Base-by-base conservation (phyloP, 495 filamentous ascomycete species). In the Xylaria flabelliformis region DNA sequence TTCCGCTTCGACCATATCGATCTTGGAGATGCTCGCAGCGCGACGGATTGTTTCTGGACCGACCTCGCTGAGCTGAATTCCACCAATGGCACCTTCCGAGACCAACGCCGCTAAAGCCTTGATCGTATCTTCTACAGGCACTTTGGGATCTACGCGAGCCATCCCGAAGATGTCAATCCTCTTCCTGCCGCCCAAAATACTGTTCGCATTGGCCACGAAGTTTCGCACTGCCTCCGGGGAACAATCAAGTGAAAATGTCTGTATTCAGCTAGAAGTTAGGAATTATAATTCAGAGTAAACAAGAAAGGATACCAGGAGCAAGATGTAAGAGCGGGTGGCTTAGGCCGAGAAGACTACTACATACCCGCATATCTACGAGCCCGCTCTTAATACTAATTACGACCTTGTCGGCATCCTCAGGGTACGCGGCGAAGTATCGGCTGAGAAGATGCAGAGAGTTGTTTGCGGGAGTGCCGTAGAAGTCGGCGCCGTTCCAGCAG, bases 111-210 rank as follows among this genome's bases (percentile, higher is more conserved):
- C 83, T 24, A 90, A 55, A 4, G 75, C 81, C 26, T 80, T 82
- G 64, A 84, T 76, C 0, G 83, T 85, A 10, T 81, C 78, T 44
- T 83, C 78, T 21, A 80, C 51, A 2, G 78, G 79, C 19, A 80
- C 83, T 0, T 87, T 85, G 3, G 83, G 81, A 72, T 93, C 91
- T 24, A 91, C 83, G 1, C 92, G 83, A 39, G 91, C 90, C 61
- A 81, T 87, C 74, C 93, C 88, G 73, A 93, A 94, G 69, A 94
- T 87, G 78, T 95, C 93, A 70, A 95, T 82, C 39, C 80, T 88
- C 83, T 94, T 94, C 69, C 87, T 90, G 19, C 88, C 90, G 68
- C 88, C 86, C 21, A 69, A 53, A 9, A 86, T 63, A 12, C 74
- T 83, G 55, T 92, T 75, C 73, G 85, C 90, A 64, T 91, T 87